Evolutionary conservation across 2,329 filamentous ascomycete species (phyloP).

Genomic region (Dothidotthia symphoricarpi): DNA sequence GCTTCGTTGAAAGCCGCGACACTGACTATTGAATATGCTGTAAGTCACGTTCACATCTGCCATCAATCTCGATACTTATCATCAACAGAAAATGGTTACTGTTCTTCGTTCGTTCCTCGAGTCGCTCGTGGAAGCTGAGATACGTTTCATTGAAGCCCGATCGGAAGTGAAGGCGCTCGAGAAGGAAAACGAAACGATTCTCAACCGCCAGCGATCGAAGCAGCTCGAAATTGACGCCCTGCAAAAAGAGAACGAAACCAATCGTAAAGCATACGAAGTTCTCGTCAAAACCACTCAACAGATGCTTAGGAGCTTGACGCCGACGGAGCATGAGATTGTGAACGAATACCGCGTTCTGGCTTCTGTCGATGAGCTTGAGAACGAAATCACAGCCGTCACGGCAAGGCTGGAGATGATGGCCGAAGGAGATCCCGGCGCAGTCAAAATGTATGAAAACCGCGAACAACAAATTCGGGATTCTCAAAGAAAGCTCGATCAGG

Average conservation of each 20-base stretch:
- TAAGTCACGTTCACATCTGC: constrained; percentile 32
- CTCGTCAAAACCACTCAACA: constrained; percentile 17
- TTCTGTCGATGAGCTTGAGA: constrained; percentile 60
- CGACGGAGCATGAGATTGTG: constrained; percentile 27
- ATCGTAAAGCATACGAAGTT: constrained; percentile 11
- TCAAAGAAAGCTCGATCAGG: constrained; percentile 57
- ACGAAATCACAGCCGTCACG: constrained; percentile 70
- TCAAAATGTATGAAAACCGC: constrained; percentile 64
- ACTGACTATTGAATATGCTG: constrained; percentile 55
- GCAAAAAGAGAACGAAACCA: constrained; percentile 6
- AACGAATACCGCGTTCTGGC: constrained; percentile 18
- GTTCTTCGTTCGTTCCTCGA: constrained; percentile 61
- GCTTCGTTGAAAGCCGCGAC: constrained; percentile 42
- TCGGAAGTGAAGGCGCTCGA: constrained; percentile 75
- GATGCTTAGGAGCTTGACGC: constrained; percentile 18
- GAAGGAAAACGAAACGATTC: constrained; percentile 53
- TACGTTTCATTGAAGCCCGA: constrained; percentile 73
- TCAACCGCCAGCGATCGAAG: constrained; percentile 37
- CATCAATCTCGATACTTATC: not conserved
- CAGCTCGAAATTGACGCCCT: constrained; percentile 17
- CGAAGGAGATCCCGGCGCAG: constrained; percentile 69
- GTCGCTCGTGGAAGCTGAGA: constrained; percentile 65
- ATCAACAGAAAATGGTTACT: constrained; percentile 56
- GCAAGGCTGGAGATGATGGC: constrained; percentile 78
- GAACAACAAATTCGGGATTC: constrained; percentile 64